phyloP scores from a whole-genome alignment of 2,329 filamentous ascomycete genomes.

The Onygenales sp. region DNA sequence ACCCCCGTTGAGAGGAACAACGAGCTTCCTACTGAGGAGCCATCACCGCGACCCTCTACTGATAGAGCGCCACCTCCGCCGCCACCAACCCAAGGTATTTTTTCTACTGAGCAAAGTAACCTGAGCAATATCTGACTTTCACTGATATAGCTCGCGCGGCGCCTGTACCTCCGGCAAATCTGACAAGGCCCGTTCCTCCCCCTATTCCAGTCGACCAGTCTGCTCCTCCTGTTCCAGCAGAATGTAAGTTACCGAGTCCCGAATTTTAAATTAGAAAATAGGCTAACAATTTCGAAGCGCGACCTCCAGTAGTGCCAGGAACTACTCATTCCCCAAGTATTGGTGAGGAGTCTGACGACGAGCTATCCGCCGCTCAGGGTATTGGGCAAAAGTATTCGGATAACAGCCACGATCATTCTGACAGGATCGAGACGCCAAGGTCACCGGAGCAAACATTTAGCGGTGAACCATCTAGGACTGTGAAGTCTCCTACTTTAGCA shows the following conservation, averaged over 20 bases:
- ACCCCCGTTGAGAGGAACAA: slow-evolving; percentile 16
- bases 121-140: slow-evolving; percentile 1
- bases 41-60: slow-evolving; percentile 28
- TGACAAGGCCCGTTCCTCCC: slow-evolving; percentile 30
- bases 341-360: slow-evolving; percentile 83
- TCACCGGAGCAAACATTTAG: neutral
- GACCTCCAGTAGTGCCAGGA: slow-evolving; percentile 48
- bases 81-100: slow-evolving; percentile 44
- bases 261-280: neutral
- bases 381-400: slow-evolving; percentile 15
- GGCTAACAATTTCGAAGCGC: slow-evolving; percentile 40
- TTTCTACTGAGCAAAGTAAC: slow-evolving; percentile 1
- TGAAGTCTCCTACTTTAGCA: slow-evolving; percentile 20
- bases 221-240: slow-evolving; percentile 31
- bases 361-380: slow-evolving; percentile 48
- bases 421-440: neutral
- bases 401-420: slow-evolving; percentile 12
- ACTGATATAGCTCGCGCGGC: slow-evolving; percentile 32
- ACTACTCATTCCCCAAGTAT: slow-evolving; percentile 56
- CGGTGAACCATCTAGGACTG: slow-evolving; percentile 1
- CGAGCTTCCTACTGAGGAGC: slow-evolving; percentile 26
- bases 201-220: slow-evolving; percentile 26
- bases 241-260: slow-evolving; percentile 43
- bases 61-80: slow-evolving; percentile 35
- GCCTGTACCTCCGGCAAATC: slow-evolving; percentile 33